Base-by-base conservation (phyloP, 352 stramenopile species). In the Globisporangium paddicum region DNA sequence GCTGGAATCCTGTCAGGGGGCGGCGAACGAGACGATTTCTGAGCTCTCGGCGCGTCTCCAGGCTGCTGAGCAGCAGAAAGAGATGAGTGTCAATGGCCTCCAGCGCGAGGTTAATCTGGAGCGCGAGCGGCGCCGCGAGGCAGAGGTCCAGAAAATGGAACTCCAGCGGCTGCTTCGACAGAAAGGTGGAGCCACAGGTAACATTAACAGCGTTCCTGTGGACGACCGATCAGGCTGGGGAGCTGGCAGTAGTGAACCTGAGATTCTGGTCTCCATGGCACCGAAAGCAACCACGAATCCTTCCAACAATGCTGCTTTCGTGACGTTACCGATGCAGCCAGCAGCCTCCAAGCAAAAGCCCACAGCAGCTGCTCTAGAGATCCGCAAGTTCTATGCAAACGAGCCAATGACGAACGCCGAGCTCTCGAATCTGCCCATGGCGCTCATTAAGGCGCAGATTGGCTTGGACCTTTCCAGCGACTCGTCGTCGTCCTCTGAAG, bases 371-470 rank as follows among this genome's bases (percentile, higher is more conserved):
- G 58, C 63, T 1, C n/a, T 64, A 0, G 66, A 77, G 28, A 71
- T 69, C 54, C 73, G 69, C 50, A 89, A 89, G 53, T 89, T 89
- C 50, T 89, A 87, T 55, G 69, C 77, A 1, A 86, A 89, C 51
- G 76, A 86, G 51, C 73, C 75, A 2, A 74, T 87, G 38, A 81
- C 73, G 3, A 85, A 81, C n/a, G 66, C 74, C 0, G 79, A 89
- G 54, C 65, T 91, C 13, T 80, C 82, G 7, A 89, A 67, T 55
- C 66, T 91, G 8, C 78, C 82, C 7, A 82, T 91, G 62, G 77
- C 79, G 6, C 56, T 87, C 11, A 87, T 91, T 62, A 87, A 86
- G 25, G 82, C 82, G 13, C 82, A 91, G 35, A 78, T 91, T 14
- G 82, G 77, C 16, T 71, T 89, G 19, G 79, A 91, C 23, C 68